A percentile compares a stretch with the other conserved stretches of the same genome.
Conservation (phyloP, 2,329 filamentous ascomycete genomes). For the Apiospora saccharicola region DNA sequence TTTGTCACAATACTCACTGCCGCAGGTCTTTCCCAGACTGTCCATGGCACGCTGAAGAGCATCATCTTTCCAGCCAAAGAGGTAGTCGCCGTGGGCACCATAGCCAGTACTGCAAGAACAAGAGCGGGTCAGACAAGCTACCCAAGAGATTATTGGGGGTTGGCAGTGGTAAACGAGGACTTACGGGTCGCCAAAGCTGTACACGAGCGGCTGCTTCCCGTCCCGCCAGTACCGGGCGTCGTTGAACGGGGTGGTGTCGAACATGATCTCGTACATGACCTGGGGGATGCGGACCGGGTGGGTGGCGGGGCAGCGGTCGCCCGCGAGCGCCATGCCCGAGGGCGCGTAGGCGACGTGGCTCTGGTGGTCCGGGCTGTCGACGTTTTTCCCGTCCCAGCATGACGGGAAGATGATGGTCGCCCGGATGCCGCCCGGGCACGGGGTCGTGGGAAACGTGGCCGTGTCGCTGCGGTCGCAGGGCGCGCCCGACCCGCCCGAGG, state of each 20-base stretch:
- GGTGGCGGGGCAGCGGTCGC: conserved; percentile 55
- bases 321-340: conserved; percentile 48
- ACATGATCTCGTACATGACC: conserved; percentile 67
- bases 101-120: conserved; percentile 58
- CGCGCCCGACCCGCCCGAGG: conserved; percentile 41
- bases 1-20: conserved; percentile 51
- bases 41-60: conserved; percentile 61
- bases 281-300: conserved; percentile 64
- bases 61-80: conserved; percentile 64
- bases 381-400: conserved; percentile 68
- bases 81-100: conserved; percentile 65
- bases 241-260: conserved; percentile 58
- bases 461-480: conserved; percentile 41
- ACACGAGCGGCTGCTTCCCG: conserved; percentile 57
- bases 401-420: conserved; percentile 65
- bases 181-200: conserved; percentile 52
- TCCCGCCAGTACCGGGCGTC: conserved; percentile 60
- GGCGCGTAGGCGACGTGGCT: conserved; percentile 63
- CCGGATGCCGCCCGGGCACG: conserved; percentile 59
- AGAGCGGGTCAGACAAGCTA: background rate
- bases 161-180: too few relatives aligned
- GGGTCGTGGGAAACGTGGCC: conserved; percentile 59
- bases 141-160: too few relatives aligned
- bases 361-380: conserved; percentile 62
- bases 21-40: conserved; percentile 51